These are phyloP conservation scores for Verticillium longisporum DNA, from an alignment of 2,329 filamentous ascomycete species.

Conservation along the genomic window DNA sequence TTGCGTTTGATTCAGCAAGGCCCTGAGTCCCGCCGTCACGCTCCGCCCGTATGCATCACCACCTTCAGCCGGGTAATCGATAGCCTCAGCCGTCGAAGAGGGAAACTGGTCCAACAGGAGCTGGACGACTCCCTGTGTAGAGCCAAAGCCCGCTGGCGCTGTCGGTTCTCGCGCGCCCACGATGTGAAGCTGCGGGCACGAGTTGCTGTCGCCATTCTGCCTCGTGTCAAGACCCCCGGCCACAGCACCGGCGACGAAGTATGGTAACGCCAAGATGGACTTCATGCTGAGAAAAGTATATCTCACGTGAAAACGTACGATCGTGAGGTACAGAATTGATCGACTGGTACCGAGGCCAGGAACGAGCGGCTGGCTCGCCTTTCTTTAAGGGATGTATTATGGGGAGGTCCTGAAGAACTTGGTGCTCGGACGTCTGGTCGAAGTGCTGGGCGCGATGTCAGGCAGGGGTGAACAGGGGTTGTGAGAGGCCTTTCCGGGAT, in stretches of 20 bases:
- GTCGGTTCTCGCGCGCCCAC: conserved; percentile 45
- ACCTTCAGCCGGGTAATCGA: conserved; percentile 48
- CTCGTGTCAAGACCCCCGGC: not conserved
- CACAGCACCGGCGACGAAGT: not conserved
- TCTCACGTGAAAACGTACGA: not conserved
- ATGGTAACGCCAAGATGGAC: not conserved
- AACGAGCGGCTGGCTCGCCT: not conserved
- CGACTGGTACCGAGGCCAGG: not conserved
- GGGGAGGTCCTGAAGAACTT: not conserved
- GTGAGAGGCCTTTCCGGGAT: not conserved
- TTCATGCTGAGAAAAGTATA: not conserved
- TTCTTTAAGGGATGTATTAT: not conserved
- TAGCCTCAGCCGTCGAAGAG: conserved; percentile 37
- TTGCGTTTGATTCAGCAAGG: conserved; percentile 38
- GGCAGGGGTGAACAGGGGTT: not conserved
- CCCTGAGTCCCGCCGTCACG: conserved; percentile 41
- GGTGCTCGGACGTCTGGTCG: not conserved
- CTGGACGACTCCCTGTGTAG: conserved; percentile 34
- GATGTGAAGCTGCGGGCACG: conserved; percentile 37
- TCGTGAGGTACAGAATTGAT: not conserved
- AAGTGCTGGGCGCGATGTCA: not conserved
- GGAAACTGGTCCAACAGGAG: conserved; percentile 31
- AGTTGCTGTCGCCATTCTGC: not conserved
- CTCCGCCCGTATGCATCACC: conserved; percentile 46
- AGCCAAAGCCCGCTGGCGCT: conserved; percentile 36